Conservation (phyloP, 768 basidiomycete species). For the Suillus americanus region DNA sequence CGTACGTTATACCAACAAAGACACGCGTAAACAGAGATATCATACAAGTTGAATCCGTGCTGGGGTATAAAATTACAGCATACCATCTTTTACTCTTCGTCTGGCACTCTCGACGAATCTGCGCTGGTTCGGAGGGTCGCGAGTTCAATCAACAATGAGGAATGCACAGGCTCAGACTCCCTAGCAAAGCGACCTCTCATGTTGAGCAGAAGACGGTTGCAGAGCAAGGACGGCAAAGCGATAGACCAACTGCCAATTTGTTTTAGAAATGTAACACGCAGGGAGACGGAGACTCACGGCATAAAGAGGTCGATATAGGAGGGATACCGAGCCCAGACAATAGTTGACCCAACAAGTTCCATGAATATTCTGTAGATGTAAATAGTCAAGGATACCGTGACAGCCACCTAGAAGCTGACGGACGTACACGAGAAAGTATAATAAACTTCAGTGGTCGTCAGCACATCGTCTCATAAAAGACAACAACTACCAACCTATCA, state of each 20-base stretch:
- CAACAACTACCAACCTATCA: constrained; percentile 10
- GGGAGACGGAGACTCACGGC: constrained; percentile 17
- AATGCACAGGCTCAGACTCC: background rate
- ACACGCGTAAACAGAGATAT: background rate
- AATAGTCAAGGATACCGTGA: background rate
- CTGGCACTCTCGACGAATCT: background rate
- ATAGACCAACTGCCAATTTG: constrained; percentile 21
- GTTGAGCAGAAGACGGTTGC: constrained; percentile 23
- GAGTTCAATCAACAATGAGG: background rate
- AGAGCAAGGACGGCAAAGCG: constrained; percentile 24
- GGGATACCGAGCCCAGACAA: constrained; percentile 20
- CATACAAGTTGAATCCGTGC: background rate
- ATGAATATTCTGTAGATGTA: constrained; percentile 17
- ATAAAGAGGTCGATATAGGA: constrained; percentile 21
- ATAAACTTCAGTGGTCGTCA: constrained; percentile 11
- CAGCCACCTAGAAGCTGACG: background rate
- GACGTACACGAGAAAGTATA: constrained; percentile 24
- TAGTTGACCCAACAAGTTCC: constrained; percentile 15
- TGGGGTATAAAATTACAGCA: background rate
- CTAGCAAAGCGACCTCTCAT: constrained; percentile 18
- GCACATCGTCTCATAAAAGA: background rate
- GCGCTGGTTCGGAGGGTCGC: background rate
- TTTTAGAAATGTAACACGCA: background rate
- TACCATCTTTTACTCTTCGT: background rate
- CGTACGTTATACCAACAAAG: background rate